Evolutionary conservation across 2,329 filamentous ascomycete genomes (phyloP), one percentile per base, ranked within the genome.

Genomic region (Aureobasidium sp.): DNA sequence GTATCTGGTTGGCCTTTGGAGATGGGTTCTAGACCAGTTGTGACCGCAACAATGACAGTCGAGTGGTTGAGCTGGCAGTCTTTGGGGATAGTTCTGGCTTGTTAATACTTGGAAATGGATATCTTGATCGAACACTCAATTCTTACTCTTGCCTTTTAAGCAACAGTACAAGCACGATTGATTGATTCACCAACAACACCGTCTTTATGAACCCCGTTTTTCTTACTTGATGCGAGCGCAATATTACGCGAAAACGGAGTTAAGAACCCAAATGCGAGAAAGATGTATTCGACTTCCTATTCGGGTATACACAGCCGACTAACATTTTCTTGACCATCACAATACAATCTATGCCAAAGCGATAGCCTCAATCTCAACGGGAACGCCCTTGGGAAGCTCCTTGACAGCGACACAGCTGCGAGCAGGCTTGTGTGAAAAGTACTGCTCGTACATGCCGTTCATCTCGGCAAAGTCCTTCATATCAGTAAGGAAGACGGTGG

Each of bases 301-400:
- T 39, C 12, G 16, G 47, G 47, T 24, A 50, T 39, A 39, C 47
- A 39, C 12, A 50, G 35, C 47, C 47, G 47, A 50, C 10, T n/a
- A n/a, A 37, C 16, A 12, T 37, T 37, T 37, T n/a, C n/a, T 37
- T 49, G 32, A 35, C 8, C 24, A 8, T 32, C 11, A 14, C 10
- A 19, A 32, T 6, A 35, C n/a, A 19, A 22, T 30, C 34, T 54
- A 58, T 19, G 56, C 37, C 14, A 81, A 70, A 57, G 89, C 89
- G 74, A 93, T 86, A 68, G 83, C 87, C 78, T 95, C 89, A 67
- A 95, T 93, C 78, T 95, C 90, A 21, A 95, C 83, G 56, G 89
- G 84, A 37, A 90, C 89, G 54, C 84, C 83, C 78, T 90, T 89
- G 57, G 90, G 90, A 59, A 95, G 79, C 62, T 87, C 83, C 78